Base-by-base conservation (phyloP, 257 asterid species). In the Solanum infundibuliforme region DNA sequence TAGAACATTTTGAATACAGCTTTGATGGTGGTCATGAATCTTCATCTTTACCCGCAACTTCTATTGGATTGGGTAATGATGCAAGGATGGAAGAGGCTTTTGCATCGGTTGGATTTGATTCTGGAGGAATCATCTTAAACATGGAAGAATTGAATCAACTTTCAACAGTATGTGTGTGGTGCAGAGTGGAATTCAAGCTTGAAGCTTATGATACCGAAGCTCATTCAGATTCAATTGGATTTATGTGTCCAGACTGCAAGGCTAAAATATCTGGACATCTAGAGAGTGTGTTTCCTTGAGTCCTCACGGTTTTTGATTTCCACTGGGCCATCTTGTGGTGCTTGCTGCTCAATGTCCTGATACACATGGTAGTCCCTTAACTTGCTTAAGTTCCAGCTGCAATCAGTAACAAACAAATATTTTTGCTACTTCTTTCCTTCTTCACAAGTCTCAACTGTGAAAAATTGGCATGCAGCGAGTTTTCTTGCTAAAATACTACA, bases 191-290 rank as follows among this genome's bases (percentile, higher is more conserved):
- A 92, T 97, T 97, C 92, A 94, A 87, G 88, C 95, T 94, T 82
- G 99, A 97, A 83, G 95, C 95, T 25, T 89, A 93, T 85, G 98
- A 94, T 87, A 88, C 96, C 46, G 99, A 94, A 93, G 77, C 94
- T 86, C 98, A 94, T 81, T 94, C 98, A 34, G 99, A 95, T 90
- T 95, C 99, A 71, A 96, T 97, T 89, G 99, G 99, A 46, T 97
- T 94, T 82, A 97, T 97, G 99, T 97, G 99, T 88, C 98, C 98
- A 75, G 92, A 95, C 18, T 97, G 99, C 97, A 97, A 97, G 94
- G 91, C 94, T 88, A 94, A 93, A 85, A 94, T 97, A 83, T 96
- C 98, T 14, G 99, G 98, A 87, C 98, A 96, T 91, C 92, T 95
- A 35, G 89, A 91, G 87, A 93, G 91, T 71, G 93, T 88, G 93